Percentiles rank a stretch among this genome's conserved stretches.
Conservation (phyloP, 805 yeast genomes). For the Brettanomyces nanus region DNA sequence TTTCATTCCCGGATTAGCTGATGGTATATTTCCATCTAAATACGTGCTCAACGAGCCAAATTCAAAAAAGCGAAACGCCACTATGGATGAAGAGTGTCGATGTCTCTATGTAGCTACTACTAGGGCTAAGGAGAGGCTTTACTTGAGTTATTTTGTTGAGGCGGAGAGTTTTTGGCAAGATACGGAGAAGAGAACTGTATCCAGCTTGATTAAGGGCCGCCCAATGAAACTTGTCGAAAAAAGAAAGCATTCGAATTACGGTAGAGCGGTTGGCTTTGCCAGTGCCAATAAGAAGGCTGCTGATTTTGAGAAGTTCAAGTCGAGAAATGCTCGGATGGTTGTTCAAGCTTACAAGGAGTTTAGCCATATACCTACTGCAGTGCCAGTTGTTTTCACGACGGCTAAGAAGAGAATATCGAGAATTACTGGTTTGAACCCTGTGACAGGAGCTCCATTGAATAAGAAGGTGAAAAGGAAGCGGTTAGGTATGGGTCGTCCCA, state of each 20-base stretch:
- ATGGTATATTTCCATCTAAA: conserved; percentile 56
- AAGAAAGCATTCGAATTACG: not conserved
- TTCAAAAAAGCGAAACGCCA: conserved; percentile 16
- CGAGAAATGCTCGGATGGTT: conserved; percentile 3
- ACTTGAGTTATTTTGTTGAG: conserved; percentile 17
- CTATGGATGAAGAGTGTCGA: conserved; percentile 69
- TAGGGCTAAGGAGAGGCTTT: conserved; percentile 51
- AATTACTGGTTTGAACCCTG: conserved; percentile 2
- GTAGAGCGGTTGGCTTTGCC: conserved; percentile 1
- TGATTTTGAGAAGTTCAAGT: conserved; percentile 2
- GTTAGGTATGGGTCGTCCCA: conserved; percentile 23
- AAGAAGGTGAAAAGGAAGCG: conserved; percentile 12
- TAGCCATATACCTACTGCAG: conserved; percentile 6
- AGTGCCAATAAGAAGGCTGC: not conserved
- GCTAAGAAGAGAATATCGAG: not conserved
- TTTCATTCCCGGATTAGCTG: conserved; percentile 65
- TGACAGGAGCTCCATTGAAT: conserved; percentile 7
- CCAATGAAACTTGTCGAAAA: not conserved
- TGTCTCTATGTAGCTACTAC: conserved; percentile 86
- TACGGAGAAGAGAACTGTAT: conserved; percentile 3
- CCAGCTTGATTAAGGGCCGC: not conserved
- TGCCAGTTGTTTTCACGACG: not conserved
- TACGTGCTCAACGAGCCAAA: conserved; percentile 31
- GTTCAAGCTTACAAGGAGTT: conserved; percentile 1
- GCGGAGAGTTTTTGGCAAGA: conserved; percentile 12